These are phyloP conservation scores for Metschnikowia lochheadii DNA, from an alignment of 805 yeast genomes.

Conservation along the genomic window DNA sequence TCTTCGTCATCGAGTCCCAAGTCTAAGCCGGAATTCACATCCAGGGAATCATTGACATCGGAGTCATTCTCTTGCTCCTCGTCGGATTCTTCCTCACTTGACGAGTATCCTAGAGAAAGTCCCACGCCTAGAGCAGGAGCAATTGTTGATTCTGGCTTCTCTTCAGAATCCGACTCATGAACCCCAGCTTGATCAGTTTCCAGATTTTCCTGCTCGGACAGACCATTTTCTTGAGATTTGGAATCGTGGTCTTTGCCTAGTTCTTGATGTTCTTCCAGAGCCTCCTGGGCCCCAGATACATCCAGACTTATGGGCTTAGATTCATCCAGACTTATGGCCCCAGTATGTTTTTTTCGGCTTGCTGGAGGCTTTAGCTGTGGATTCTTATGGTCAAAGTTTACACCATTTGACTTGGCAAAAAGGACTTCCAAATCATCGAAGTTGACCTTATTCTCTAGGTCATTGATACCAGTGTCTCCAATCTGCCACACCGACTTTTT, in stretches of 20 bases:
- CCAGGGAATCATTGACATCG: background rate
- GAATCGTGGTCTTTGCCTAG: background rate
- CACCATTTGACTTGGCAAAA: conserved; percentile 25
- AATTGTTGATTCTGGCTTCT: background rate
- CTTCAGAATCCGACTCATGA: background rate
- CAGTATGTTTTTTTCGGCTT: background rate
- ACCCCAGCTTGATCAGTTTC: background rate
- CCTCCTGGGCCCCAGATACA: background rate
- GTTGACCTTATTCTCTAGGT: conserved; percentile 22
- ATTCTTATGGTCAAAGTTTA: background rate
- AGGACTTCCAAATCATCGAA: conserved; percentile 28
- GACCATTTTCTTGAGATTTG: background rate
- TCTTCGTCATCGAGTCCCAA: conserved; percentile 13
- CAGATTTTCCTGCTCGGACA: background rate
- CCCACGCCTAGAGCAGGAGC: conserved; percentile 5
- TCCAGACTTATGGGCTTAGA: background rate
- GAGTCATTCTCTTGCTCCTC: conserved; percentile 4
- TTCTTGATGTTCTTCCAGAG: background rate
- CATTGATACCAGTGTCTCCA: conserved; percentile 20
- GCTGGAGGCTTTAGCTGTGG: background rate
- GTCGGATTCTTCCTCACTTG: conserved; percentile 20
- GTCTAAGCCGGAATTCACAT: conserved; percentile 12
- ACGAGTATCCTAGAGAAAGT: conserved; percentile 22
- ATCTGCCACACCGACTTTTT: conserved; percentile 33
- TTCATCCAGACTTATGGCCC: background rate